These are phyloP conservation scores for Aspergillus flavus DNA, from an alignment of 2,329 filamentous ascomycete species.

Conservation along the genomic window DNA sequence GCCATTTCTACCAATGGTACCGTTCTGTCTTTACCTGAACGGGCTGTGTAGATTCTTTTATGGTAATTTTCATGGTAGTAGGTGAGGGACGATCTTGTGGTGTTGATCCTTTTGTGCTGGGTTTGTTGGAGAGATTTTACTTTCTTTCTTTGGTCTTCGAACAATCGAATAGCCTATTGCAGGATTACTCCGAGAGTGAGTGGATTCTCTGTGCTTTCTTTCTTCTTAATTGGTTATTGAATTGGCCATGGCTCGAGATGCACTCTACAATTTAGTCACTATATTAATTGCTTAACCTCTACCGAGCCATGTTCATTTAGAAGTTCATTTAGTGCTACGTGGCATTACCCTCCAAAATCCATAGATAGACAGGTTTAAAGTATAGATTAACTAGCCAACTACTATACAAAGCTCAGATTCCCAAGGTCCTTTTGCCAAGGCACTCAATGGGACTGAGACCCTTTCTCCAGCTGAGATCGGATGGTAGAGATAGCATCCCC, in stretches of 20 bases:
- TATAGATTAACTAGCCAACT: not conserved
- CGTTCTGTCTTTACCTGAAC: not conserved
- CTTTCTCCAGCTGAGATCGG: not conserved
- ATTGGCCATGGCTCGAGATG: not conserved
- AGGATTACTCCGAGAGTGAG: not conserved
- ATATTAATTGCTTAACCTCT: not conserved
- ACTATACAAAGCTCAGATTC: not conserved
- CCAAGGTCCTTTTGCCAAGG: not conserved
- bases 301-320: not conserved
- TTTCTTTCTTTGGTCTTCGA: rapidly evolving
- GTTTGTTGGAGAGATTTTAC: not conserved
- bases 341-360: not conserved
- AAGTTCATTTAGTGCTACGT: rapidly evolving
- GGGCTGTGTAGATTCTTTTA: not conserved
- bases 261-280: not conserved
- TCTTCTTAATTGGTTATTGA: not conserved
- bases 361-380: not conserved
- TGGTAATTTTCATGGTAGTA: not conserved
- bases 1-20: not conserved
- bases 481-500: not conserved
- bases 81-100: not conserved
- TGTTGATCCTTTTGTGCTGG: not conserved
- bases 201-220: not conserved
- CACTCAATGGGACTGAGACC: not conserved
- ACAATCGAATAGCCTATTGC: no score